Evolutionary conservation across 768 basidiomycete species (phyloP).

Genomic region (Artomyces pyxidatus): DNA sequence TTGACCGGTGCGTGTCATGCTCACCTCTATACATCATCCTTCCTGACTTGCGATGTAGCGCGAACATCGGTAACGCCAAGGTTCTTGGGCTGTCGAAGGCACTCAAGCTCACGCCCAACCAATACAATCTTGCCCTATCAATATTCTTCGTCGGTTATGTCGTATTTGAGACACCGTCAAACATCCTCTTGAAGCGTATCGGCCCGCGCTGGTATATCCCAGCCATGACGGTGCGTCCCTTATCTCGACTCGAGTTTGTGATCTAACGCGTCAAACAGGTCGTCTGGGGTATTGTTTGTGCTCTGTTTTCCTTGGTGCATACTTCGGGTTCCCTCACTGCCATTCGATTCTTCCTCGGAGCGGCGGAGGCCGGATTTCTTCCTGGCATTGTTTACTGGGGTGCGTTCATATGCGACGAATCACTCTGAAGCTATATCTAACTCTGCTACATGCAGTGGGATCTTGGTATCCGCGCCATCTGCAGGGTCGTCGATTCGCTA

Average conservation of each 20-base stretch:
- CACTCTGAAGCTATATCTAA: no score
- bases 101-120: slow-evolving; percentile 15
- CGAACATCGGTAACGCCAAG: slow-evolving; percentile 27
- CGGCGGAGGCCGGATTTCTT: slow-evolving; percentile 31
- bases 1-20: slow-evolving; percentile 3
- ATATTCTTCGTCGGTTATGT: slow-evolving; percentile 17
- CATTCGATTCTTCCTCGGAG: slow-evolving; percentile 22
- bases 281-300: slow-evolving; percentile 25
- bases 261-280: slow-evolving; percentile 11
- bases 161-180: slow-evolving; percentile 21
- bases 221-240: background rate
- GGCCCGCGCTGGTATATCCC: slow-evolving; percentile 13
- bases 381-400: slow-evolving; percentile 29
- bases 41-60: slow-evolving; percentile 10
- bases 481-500: slow-evolving; percentile 15
- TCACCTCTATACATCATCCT: background rate
- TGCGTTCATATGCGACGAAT: no score
- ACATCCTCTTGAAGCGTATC: slow-evolving; percentile 18
- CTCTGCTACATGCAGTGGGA: slow-evolving; percentile 9
- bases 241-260: background rate
- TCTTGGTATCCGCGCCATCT: slow-evolving; percentile 4
- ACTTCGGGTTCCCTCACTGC: slow-evolving; percentile 19
- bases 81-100: slow-evolving; percentile 20
- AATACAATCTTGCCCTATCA: slow-evolving; percentile 12
- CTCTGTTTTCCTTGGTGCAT: slow-evolving; percentile 20